Evolutionary conservation across 345 rosid species (phyloP).

Genomic region (Carallia pectinifolia): DNA sequence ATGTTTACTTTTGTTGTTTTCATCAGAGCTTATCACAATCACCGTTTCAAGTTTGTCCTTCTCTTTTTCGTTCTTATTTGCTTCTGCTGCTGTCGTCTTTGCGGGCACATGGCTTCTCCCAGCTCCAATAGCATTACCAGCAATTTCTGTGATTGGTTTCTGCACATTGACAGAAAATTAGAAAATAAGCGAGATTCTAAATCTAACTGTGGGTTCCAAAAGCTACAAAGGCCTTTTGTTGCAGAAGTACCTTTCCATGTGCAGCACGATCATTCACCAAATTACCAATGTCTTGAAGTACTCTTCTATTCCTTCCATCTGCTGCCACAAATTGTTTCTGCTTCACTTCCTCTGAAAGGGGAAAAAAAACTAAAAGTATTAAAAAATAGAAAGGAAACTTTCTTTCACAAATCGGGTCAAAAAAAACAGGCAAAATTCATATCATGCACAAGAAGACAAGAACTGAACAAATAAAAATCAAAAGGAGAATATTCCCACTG

Average conservation of each 20-base stretch:
- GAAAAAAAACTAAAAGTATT: neutral
- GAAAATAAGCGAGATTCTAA: neutral
- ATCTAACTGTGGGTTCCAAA: neutral
- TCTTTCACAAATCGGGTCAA: neutral
- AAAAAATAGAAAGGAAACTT: neutral
- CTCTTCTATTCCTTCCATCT: conserved; percentile 56
- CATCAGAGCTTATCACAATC: conserved; percentile 57
- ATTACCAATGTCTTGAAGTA: conserved; percentile 80
- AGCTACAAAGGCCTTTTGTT: neutral
- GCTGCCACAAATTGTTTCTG: conserved; percentile 41
- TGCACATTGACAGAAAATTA: conserved; percentile 9
- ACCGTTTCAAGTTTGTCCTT: conserved; percentile 37
- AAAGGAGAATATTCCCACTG: too few species aligned
- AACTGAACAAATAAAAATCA: too few species aligned
- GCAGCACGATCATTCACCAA: conserved; percentile 42
- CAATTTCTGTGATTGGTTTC: conserved; percentile 29
- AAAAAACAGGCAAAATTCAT: neutral
- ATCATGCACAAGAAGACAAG: neutral
- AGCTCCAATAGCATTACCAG: conserved; percentile 14
- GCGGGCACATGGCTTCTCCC: conserved; percentile 13
- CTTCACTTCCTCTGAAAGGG: conserved; percentile 40
- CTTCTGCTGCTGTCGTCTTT: conserved; percentile 6
- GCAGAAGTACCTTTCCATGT: conserved; percentile 47
- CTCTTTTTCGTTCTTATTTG: conserved; percentile 27
- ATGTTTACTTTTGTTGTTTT: conserved; percentile 35